Evolutionary conservation across 495 filamentous ascomycete genomes (phyloP).

Genomic region (Aspergillus conjunctus): DNA sequence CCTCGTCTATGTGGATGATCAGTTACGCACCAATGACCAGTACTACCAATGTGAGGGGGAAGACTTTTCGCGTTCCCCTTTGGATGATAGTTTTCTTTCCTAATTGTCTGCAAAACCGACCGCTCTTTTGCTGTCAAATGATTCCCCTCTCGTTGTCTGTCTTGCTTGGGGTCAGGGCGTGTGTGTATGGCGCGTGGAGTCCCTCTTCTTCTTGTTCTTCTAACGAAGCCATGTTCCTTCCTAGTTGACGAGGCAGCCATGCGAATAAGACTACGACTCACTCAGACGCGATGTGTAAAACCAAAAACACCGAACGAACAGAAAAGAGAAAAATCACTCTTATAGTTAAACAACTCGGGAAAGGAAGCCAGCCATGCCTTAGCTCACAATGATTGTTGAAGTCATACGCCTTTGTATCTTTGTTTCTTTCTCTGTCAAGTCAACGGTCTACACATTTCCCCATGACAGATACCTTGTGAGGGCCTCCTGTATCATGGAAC

Average conservation of each 20-base stretch:
- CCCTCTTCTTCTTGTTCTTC: conserved; percentile 30
- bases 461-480: neutral
- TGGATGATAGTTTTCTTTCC: conserved; percentile 13
- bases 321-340: neutral
- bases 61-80: conserved; percentile 30
- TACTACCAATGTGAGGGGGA: conserved; percentile 45
- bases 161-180: conserved; percentile 29
- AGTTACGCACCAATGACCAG: conserved; percentile 46
- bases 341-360: neutral
- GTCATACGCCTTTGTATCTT: neutral
- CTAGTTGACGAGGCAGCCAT: conserved; percentile 34
- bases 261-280: conserved; percentile 32
- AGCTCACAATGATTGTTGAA: neutral
- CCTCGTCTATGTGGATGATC: conserved; percentile 40
- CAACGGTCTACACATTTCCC: neutral
- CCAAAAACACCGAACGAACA: conserved; percentile 11
- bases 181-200: conserved; percentile 29
- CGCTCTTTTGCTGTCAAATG: conserved; percentile 18
- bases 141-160: conserved; percentile 25
- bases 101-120: conserved; percentile 20
- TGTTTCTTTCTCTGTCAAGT: neutral
- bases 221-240: conserved; percentile 29
- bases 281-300: conserved; percentile 19
- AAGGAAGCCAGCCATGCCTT: neutral
- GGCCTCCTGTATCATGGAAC: neutral